Base-by-base conservation (phyloP, 495 filamentous ascomycete genomes). In the Talaromyces thailandensis region DNA sequence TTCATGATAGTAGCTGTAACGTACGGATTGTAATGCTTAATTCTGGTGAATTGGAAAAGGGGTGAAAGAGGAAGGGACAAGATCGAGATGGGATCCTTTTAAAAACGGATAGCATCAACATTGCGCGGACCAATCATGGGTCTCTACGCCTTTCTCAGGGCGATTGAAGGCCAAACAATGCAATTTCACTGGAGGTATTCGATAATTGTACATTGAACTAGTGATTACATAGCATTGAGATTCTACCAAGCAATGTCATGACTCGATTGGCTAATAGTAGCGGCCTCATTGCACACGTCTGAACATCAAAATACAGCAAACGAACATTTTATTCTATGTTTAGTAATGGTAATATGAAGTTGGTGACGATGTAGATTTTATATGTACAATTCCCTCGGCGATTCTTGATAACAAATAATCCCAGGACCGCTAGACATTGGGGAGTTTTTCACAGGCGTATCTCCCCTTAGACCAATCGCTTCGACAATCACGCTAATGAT, bases 1-100 rank as follows among this genome's bases (percentile, higher is more conserved):
- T 74, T 75, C 66, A 70, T 71, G 32, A 28, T 53, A 0, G 18
- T 37, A 14, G 2, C 7, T 57, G 29, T 18, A 21, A 31, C 35
- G 56, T n/a, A 4, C 32, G 7, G 6, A 1, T 48, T 31, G 2
- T 40, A 52, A 23, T 56, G 23, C 14, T 29, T 1, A 16, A 23
- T 4, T 2, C 6, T 32, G 28, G 16, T 31, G 16, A n/a, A 9
- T 21, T 18, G 58, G 16, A 4, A 18, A 40, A 60, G 8, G 24
- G 58, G 18, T 26, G 37, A 28, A 50, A 26, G 32, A 9, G 31
- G 6, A 7, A 23, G 26, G 3, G 8, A 25, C 23, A 35, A 24
- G 32, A 40, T 35, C 31, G 31, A 35, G 12, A 35, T 23, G 16
- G 6, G n/a, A 9, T 57, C 31, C 29, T 58, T 37, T 28, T 12